Percentiles rank a stretch among this genome's conserved stretches.
These are phyloP conservation scores for Trichophyton equinum DNA, from an alignment of 2,329 filamentous ascomycete species.

Conservation along the genomic window DNA sequence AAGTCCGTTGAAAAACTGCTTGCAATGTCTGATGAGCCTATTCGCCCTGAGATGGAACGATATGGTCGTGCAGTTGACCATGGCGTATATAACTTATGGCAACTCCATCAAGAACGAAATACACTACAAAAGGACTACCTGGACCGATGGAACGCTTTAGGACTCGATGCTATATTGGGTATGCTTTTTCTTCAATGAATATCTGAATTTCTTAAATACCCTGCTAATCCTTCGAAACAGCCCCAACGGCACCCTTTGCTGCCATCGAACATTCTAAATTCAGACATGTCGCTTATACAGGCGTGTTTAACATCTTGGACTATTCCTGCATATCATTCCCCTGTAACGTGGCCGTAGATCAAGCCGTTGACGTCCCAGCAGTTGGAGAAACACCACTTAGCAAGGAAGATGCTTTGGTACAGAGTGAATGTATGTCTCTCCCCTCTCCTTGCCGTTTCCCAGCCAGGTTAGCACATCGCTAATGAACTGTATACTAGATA, in stretches of 20 bases:
- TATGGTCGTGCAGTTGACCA: conserved; percentile 35
- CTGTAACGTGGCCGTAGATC: conserved; percentile 40
- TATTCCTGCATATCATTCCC: conserved; percentile 45
- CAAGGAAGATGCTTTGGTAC: conserved; percentile 33
- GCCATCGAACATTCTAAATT: conserved; percentile 34
- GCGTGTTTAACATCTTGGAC: conserved; percentile 44
- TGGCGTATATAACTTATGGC: conserved; percentile 37
- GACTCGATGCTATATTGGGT: conserved; percentile 20
- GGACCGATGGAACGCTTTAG: conserved; percentile 32
- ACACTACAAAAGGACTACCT: conserved; percentile 16
- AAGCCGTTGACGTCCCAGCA: conserved; percentile 35
- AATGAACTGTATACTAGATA: conserved; percentile 24
- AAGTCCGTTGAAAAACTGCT: conserved; percentile 27
- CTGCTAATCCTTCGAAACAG: conserved; percentile 15
- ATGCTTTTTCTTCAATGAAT: background rate
- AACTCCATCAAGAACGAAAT: conserved; percentile 36
- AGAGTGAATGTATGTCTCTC: conserved; percentile 36
- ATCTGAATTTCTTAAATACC: background rate
- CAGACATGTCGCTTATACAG: conserved; percentile 36
- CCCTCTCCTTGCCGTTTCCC: background rate
- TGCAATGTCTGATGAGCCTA: conserved; percentile 21
- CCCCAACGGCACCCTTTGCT: conserved; percentile 31
- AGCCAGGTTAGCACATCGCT: background rate
- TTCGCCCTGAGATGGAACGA: conserved; percentile 37
- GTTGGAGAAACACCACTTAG: conserved; percentile 24